Evolutionary conservation across 768 basidiomycete genomes (phyloP).

Genomic region (Udeniomyces megalosporus): DNA sequence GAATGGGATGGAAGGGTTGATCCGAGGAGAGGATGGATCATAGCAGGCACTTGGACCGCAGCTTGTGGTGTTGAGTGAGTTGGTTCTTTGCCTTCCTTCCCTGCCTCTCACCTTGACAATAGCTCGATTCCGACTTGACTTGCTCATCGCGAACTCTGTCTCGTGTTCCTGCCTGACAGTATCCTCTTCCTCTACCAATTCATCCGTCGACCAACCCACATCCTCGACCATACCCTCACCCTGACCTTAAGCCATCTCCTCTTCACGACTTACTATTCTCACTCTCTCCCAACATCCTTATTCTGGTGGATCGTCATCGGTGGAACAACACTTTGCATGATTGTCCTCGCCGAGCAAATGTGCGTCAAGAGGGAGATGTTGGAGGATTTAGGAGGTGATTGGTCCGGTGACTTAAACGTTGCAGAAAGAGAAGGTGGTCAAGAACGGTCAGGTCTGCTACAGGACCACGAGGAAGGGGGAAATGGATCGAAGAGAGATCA

Average conservation of each 20-base stretch:
- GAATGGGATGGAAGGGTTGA: constrained; percentile 36
- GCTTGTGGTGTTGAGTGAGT: constrained; percentile 76
- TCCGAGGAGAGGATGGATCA: constrained; percentile 72
- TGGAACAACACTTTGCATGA: constrained; percentile 51
- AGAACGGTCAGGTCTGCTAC: too few relatives aligned
- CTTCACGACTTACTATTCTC: constrained; percentile 80
- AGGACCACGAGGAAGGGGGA: too few relatives aligned
- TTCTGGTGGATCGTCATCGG: constrained; percentile 81
- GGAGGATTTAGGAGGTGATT: constrained; percentile 43
- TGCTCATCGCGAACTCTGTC: not conserved
- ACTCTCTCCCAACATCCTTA: constrained; percentile 59
- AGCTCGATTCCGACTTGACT: not conserved
- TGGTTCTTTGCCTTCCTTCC: not conserved
- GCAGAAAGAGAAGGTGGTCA: too few relatives aligned
- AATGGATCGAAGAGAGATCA: too few relatives aligned
- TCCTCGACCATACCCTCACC: constrained; percentile 87
- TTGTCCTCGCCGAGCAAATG: constrained; percentile 74
- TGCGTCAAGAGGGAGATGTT: constrained; percentile 80
- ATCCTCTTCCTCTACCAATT: constrained; percentile 72
- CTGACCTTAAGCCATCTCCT: constrained; percentile 82
- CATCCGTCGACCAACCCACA: constrained; percentile 76
- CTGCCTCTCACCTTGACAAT: too few relatives aligned
- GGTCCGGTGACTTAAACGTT: too few relatives aligned
- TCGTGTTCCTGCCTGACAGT: constrained; percentile 34
- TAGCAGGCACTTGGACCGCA: constrained; percentile 69